These are phyloP conservation scores for Tricholoma hemisulphureum DNA, from an alignment of 768 basidiomycete species.

Conservation along the genomic window DNA sequence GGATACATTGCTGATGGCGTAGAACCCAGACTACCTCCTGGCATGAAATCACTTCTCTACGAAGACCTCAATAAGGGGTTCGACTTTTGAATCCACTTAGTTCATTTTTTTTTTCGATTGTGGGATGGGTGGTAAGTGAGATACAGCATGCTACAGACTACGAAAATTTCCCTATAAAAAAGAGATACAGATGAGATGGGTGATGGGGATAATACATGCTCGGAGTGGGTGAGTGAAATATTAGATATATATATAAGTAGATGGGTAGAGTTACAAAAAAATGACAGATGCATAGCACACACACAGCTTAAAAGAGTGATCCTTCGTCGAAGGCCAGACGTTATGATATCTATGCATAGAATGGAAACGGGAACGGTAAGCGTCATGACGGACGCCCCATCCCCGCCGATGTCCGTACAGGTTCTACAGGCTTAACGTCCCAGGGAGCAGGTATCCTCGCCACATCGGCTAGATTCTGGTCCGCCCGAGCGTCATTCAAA, in stretches of 20 bases:
- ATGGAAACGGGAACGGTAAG: not conserved
- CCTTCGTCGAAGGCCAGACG: not conserved
- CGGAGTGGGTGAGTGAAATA: too few relatives aligned
- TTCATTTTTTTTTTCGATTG: not conserved
- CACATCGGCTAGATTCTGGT: slow-evolving; percentile 77
- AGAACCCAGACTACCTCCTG: slow-evolving; percentile 78
- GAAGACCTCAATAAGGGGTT: slow-evolving; percentile 87
- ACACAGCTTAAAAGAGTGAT: not conserved
- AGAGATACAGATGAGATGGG: slow-evolving; percentile 8
- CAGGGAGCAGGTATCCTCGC: slow-evolving; percentile 70
- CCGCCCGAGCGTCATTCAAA: slow-evolving; percentile 71
- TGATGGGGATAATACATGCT: not conserved
- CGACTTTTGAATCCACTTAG: slow-evolving; percentile 54
- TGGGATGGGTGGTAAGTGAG: not conserved
- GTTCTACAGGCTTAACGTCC: slow-evolving; percentile 48
- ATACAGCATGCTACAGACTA: not conserved
- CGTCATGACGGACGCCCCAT: slow-evolving; percentile 12
- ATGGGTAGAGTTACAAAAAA: not conserved
- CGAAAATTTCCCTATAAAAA: slow-evolving; percentile 3
- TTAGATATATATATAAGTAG: slow-evolving; percentile 5
- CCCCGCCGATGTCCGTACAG: not conserved
- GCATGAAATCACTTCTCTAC: slow-evolving; percentile 84
- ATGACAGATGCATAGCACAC: slow-evolving; percentile 1
- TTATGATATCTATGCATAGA: not conserved
- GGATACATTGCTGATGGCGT: slow-evolving; percentile 50